These are phyloP conservation scores for Heimioporus sp. DNA, from an alignment of 768 basidiomycete genomes.

Conservation along the genomic window DNA sequence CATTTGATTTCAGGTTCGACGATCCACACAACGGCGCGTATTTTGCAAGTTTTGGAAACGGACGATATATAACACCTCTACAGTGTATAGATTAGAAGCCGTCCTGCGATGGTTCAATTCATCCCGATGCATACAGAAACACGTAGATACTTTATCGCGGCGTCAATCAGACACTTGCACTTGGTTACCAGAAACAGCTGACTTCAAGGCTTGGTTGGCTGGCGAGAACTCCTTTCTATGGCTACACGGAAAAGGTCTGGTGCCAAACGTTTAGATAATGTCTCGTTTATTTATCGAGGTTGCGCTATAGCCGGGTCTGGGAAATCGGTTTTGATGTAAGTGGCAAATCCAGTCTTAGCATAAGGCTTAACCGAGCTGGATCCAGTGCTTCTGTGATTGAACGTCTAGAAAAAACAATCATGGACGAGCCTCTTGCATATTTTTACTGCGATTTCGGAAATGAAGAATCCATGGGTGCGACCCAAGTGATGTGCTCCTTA, in stretches of 20 bases:
- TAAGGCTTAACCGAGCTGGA: too few relatives aligned
- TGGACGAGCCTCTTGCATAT: not conserved
- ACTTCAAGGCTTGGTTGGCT: not conserved
- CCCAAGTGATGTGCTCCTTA: slow-evolving; percentile 9
- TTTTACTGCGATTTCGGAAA: slow-evolving; percentile 20
- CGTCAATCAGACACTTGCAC: slow-evolving; percentile 5
- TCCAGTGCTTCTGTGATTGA: not conserved
- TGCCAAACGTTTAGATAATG: too few relatives aligned
- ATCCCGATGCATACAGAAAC: not conserved
- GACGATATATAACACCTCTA: too few relatives aligned
- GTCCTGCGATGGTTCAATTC: not conserved
- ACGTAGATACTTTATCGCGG: not conserved
- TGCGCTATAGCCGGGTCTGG: slow-evolving; percentile 11
- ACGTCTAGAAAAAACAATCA: not conserved
- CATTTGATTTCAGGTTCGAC: too few relatives aligned
- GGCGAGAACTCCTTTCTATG: slow-evolving; percentile 1
- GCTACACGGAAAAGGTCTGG: slow-evolving; percentile 5
- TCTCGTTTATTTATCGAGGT: not conserved
- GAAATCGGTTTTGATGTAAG: slow-evolving; percentile 14
- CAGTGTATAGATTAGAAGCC: not conserved
- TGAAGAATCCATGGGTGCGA: not conserved
- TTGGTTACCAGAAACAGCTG: slow-evolving; percentile 1
- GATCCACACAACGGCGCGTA: too few relatives aligned
- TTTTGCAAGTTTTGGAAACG: too few relatives aligned
- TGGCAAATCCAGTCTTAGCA: too few relatives aligned